Evolutionary conservation across 805 yeast species (phyloP).

Genomic region (Suhomyces prunicola): DNA sequence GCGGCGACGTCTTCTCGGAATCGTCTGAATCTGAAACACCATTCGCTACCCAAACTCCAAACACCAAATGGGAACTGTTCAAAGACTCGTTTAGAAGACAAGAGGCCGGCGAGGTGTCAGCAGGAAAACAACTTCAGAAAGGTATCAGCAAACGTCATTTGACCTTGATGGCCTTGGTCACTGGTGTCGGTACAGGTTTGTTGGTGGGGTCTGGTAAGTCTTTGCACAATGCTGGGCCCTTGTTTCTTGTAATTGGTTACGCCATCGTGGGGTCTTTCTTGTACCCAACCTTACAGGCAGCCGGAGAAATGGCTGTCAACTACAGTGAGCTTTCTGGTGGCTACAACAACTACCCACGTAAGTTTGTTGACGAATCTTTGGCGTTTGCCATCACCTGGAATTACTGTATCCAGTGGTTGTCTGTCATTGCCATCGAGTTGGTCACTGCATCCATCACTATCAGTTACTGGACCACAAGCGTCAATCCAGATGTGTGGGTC

Average conservation of each 20-base stretch:
- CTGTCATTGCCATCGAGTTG: constrained; percentile 60
- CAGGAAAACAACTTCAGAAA: constrained; percentile 22
- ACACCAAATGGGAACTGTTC: constrained; percentile 23
- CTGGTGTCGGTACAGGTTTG: constrained; percentile 44
- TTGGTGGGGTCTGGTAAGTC: constrained; percentile 40
- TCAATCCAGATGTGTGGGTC: constrained; percentile 58
- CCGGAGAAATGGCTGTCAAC: constrained; percentile 55
- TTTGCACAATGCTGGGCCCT: constrained; percentile 37
- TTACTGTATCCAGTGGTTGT: constrained; percentile 61
- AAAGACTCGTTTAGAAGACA: constrained; percentile 26
- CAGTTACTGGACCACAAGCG: constrained; percentile 50
- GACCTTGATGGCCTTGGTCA: constrained; percentile 31
- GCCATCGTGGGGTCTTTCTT: constrained; percentile 35
- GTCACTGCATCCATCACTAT: constrained; percentile 65
- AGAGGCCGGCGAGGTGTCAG: constrained; percentile 14
- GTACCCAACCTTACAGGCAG: constrained; percentile 38
- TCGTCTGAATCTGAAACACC: constrained; percentile 14
- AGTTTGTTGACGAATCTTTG: constrained; percentile 53
- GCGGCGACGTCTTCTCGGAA: constrained; percentile 5
- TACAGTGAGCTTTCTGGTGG: constrained; percentile 60
- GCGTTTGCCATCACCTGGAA: constrained; percentile 63
- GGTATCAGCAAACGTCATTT: constrained; percentile 41
- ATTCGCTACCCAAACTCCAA: constrained; percentile 4
- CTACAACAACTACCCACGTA: constrained; percentile 53
- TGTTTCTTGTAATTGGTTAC: constrained; percentile 30